Base-by-base conservation (phyloP, 768 basidiomycete species). In the Cystofilobasidium macerans region DNA sequence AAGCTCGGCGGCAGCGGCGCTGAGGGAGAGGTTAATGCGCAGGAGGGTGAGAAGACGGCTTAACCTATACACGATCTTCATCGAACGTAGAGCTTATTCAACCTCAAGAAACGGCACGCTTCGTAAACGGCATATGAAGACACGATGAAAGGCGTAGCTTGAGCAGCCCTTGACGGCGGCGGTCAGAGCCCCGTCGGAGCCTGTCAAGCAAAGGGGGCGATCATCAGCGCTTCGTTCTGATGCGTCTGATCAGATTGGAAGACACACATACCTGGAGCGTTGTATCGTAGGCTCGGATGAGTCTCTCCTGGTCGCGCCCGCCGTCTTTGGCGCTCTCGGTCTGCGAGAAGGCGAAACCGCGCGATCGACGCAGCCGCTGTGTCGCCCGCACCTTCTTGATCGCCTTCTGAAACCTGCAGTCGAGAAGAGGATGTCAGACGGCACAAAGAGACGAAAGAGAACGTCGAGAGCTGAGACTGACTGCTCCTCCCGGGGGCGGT, bases 381-480 rank as follows among this genome's bases (percentile, higher is more conserved):
- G 92, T 89, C 0, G 95, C 95, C n/a, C 95, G 85, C 16, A 99
- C 95, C 76, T 99, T 99, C 78, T 97, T 98, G 81, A 99, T 99
- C 20, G 95, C 95, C 75, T 97, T 95, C 77, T 97, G 92, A 78
- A 95, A 95, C 76, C 89, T 93, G 53, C n/a, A n/a, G n/a, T n/a
- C n/a, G n/a, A 6, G 33, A 42, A 51, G 57, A 61, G 68, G 58
- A 7, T 85, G 70, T 71, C 57, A 33, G 58, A 66, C 4, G 64
- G 16, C 14, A 20, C 18, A 40, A 65, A 57, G 24, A 54, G 32
- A 38, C 8, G 35, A 18, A n/a, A 51, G 26, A 12, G 13, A 20
- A 61, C 62, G 38, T 13, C n/a, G n/a, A n/a, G n/a, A n/a, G n/a
- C n/a, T n/a, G n/a, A n/a, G n/a, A n/a, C n/a, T n/a, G n/a, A 97